Evolutionary conservation across 805 yeast genomes (phyloP).

Genomic region (Geotrichum ghanense): DNA sequence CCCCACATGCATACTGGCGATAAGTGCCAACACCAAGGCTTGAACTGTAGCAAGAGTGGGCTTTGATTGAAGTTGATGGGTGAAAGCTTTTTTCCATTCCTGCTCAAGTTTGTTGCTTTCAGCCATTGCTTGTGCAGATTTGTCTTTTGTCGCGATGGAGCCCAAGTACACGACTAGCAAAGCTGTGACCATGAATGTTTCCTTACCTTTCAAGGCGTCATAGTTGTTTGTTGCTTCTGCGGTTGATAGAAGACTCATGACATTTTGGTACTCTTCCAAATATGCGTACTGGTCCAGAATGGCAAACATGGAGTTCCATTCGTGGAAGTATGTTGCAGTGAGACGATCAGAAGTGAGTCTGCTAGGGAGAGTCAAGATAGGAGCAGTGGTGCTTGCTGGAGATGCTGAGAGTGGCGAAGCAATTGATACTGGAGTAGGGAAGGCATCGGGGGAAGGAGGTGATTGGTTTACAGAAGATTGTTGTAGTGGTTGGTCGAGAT

Average conservation of each 20-base stretch:
- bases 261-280: constrained; percentile 41
- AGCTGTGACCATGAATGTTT: constrained; percentile 17
- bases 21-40: constrained; percentile 52
- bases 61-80: constrained; percentile 5
- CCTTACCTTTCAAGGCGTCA: constrained; percentile 2
- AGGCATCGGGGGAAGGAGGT: constrained; percentile 4
- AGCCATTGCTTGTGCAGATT: background rate
- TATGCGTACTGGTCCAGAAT: constrained; percentile 62
- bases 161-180: constrained; percentile 22
- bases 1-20: constrained; percentile 63
- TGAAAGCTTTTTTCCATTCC: constrained; percentile 18
- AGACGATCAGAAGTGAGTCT: constrained; percentile 56
- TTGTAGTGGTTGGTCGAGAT: constrained; percentile 4
- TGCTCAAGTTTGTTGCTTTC: constrained; percentile 9
- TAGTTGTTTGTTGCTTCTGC: constrained; percentile 2
- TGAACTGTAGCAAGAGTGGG: constrained; percentile 33
- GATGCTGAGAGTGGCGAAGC: constrained; percentile 5
- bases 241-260: constrained; percentile 16
- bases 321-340: constrained; percentile 55
- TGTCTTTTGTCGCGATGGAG: constrained; percentile 14
- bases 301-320: constrained; percentile 67
- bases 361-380: constrained; percentile 30
- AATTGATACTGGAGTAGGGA: constrained; percentile 5
- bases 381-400: background rate
- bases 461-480: constrained; percentile 1